Percentiles rank a stretch among this genome's conserved stretches.
Conservation (phyloP, 1,284 basidiomycete genomes). For the Malassezia japonica region DNA sequence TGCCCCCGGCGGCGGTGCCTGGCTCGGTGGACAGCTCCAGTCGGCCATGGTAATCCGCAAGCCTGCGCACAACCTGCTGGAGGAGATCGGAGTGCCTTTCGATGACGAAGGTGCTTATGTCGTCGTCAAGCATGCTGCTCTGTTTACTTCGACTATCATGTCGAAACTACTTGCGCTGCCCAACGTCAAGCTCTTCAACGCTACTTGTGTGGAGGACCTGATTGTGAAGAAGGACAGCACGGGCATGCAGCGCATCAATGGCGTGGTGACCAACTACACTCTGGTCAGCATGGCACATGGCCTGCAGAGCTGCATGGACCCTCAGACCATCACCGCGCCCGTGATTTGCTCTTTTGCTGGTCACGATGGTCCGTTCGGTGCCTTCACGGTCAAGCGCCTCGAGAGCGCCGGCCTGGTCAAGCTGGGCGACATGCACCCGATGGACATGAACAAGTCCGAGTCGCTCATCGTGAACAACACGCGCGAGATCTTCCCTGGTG, state of each 20-base stretch:
- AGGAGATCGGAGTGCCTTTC: slow-evolving; percentile 64
- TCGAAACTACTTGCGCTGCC: slow-evolving; percentile 60
- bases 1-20: slow-evolving; percentile 57
- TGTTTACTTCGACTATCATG: slow-evolving; percentile 68
- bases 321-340: slow-evolving; percentile 57
- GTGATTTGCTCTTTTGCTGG: slow-evolving; percentile 58
- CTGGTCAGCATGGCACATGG: slow-evolving; percentile 66
- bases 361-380: slow-evolving; percentile 75
- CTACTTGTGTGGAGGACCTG: slow-evolving; percentile 44
- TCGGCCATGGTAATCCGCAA: slow-evolving; percentile 76
- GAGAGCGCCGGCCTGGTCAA: slow-evolving; percentile 66
- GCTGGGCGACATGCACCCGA: slow-evolving; percentile 65
- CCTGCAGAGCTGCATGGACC: slow-evolving; percentile 69
- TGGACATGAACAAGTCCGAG: slow-evolving; percentile 41
- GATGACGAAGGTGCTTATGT: slow-evolving; percentile 66
- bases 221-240: slow-evolving; percentile 39
- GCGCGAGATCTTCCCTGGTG: slow-evolving; percentile 67
- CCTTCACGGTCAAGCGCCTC: slow-evolving; percentile 71
- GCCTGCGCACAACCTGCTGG: slow-evolving; percentile 64
- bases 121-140: slow-evolving; percentile 34
- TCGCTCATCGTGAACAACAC: slow-evolving; percentile 54
- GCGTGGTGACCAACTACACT: slow-evolving; percentile 72
- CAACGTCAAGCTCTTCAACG: slow-evolving; percentile 57
- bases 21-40: slow-evolving; percentile 65
- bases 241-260: slow-evolving; percentile 60